These are phyloP conservation scores for Eimeria necatrix DNA, from an alignment of 169 alveolate species.

Conservation along the genomic window DNA sequence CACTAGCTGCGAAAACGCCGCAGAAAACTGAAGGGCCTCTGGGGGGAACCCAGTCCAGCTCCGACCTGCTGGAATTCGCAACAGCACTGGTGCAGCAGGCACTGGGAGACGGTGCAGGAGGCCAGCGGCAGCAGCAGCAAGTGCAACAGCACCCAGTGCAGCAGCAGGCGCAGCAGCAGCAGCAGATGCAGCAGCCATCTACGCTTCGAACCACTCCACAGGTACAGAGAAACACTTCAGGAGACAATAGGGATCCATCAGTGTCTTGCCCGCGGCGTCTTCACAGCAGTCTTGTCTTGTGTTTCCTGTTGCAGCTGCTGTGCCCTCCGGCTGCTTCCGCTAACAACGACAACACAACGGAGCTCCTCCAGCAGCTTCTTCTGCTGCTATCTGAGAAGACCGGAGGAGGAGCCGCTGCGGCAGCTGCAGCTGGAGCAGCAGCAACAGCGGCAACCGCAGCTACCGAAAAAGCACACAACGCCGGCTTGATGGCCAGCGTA, in stretches of 20 bases:
- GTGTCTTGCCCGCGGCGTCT: no score
- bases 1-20: not conserved
- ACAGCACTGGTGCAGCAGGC: constrained; percentile 34
- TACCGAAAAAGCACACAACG: constrained; percentile 23
- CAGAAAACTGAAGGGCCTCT: not conserved
- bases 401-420: constrained; percentile 22
- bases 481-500: not conserved
- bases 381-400: constrained; percentile 53
- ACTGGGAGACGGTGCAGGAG: not conserved
- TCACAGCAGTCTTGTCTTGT: not conserved
- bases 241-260: no score
- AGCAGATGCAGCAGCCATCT: not conserved
- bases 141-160: not conserved
- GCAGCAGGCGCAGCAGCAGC: not conserved
- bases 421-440: constrained; percentile 49
- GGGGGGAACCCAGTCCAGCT: not conserved
- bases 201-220: not conserved
- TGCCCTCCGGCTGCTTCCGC: not conserved
- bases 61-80: constrained; percentile 7
- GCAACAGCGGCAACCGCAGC: constrained; percentile 31
- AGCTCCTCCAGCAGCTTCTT: constrained; percentile 34
- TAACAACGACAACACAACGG: constrained; percentile 24
- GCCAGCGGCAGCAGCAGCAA: not conserved
- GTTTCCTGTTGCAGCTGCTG: constrained; percentile 4
- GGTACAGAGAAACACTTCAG: not conserved